Base-by-base conservation (phyloP, 2,329 filamentous ascomycete genomes). In the Stagonosporopsis cucurbitacearum region DNA sequence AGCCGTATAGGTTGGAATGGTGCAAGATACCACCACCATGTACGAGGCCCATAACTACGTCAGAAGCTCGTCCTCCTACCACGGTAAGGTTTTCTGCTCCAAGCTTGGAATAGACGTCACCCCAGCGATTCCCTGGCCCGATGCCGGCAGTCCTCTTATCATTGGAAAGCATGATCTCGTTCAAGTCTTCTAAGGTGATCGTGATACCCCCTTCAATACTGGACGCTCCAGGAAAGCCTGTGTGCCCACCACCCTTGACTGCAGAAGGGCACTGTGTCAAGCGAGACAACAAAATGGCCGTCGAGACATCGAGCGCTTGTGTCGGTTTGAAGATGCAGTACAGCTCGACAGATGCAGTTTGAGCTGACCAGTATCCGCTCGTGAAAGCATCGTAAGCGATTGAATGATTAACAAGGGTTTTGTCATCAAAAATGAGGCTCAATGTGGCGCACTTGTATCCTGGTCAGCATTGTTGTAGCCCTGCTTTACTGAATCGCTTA, bases 191-290 rank as follows among this genome's bases (percentile, higher is more conserved):
- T 11, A 74, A 30, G 11, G 63, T 50, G 7, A 72, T 56, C 4
- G 68, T 71, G 19, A 73, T 67, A 1, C 71, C 71, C 7, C 59
- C 64, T 3, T 71, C 57, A 23, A 66, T 66, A 25, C 61, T 72
- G 11, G 70, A 69, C 9, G 65, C 59, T 6, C 70, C 68, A n/a
- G 59, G 57, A 22, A 64, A 64, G 2, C 60, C 57, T 15, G 64
- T 58, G 54, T 71, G 68, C 8, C 68, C 64, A 22, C 63, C 62
- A 33, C 75, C 73, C 50, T 75, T 76, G 11, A 80, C 69, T 3
- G 77, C 76, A 46, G 79, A 78, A 74, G 60, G 63, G 35, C 68
- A 73, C 41, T 60, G 51, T 3, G 60, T 64, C 2, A 63, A 36
- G 2, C 66, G 62, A 25, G 65, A 67, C 2, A 70, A 28, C 2